phyloP scores from a whole-genome alignment of 1,284 basidiomycete genomes.

The Fomitopsis pinicola region DNA sequence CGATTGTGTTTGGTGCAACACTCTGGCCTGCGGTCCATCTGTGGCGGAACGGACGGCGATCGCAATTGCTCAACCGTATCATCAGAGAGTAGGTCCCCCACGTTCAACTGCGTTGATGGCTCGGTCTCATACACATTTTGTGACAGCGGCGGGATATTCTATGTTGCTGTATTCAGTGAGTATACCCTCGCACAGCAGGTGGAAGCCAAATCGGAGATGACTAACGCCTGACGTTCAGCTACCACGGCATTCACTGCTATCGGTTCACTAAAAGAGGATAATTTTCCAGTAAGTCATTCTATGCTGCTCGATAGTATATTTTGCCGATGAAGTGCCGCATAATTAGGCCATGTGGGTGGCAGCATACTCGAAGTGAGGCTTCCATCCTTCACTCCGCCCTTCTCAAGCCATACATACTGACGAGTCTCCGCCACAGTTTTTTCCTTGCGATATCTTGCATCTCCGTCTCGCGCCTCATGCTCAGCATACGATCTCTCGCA shows the following conservation, averaged over 20 bases:
- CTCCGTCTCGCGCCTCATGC: slow-evolving; percentile 27
- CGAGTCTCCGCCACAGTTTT: slow-evolving; percentile 10
- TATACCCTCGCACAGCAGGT: background rate
- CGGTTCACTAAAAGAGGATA: background rate
- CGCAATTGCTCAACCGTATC: background rate
- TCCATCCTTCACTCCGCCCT: background rate
- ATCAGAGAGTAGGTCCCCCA: background rate
- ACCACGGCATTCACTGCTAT: background rate
- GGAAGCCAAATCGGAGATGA: background rate
- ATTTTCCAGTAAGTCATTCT: background rate
- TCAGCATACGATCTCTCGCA: slow-evolving; percentile 27
- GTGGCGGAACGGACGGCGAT: background rate
- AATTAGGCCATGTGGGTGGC: background rate
- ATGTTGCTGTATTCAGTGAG: slow-evolving; percentile 2
- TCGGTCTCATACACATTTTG: background rate
- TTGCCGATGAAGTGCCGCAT: background rate
- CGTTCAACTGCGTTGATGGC: background rate
- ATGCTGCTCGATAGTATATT: background rate
- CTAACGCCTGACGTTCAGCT: background rate
- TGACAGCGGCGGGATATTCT: slow-evolving; percentile 1
- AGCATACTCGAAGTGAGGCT: background rate
- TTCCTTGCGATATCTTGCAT: slow-evolving; percentile 19
- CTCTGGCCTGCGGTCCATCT: background rate
- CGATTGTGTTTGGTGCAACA: slow-evolving; percentile 1
- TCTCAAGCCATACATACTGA: background rate